Percentiles rank a stretch among this genome's conserved stretches.
Evolutionary conservation across 371 early-diverging fungal species (phyloP).

Genomic region (Saksenaea oblongispora): DNA sequence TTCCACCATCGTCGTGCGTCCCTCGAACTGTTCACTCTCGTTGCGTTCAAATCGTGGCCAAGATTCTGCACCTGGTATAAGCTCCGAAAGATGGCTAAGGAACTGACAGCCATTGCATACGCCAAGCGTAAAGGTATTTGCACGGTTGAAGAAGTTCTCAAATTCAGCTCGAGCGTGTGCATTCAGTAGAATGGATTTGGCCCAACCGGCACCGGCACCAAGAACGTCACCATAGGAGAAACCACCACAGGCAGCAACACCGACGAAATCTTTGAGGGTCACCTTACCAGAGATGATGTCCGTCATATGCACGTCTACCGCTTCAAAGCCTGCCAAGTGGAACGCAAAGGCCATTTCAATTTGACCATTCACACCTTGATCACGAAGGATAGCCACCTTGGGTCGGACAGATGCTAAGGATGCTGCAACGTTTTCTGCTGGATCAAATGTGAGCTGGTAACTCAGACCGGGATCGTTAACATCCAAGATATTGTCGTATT

Average conservation of each 20-base stretch:
- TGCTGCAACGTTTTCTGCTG: constrained; percentile 48
- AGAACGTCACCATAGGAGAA: constrained; percentile 98
- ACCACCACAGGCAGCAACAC: constrained; percentile 95
- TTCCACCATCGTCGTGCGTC: constrained; percentile 83
- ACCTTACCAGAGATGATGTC: constrained; percentile 82
- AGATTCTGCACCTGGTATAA: constrained; percentile 78
- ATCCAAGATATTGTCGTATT: constrained; percentile 74
- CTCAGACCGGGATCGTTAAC: constrained; percentile 75
- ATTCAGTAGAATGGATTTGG: constrained; percentile 84
- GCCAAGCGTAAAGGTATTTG: constrained; percentile 92
- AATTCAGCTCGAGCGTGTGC: constrained; percentile 74
- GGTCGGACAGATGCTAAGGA: constrained; percentile 50
- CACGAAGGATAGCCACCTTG: constrained; percentile 91
- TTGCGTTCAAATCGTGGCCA: constrained; percentile 95
- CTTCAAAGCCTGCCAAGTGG: constrained; percentile 87
- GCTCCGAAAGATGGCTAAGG: constrained; percentile 79
- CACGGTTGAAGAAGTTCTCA: constrained; percentile 64
- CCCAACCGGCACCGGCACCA: constrained; percentile 98
- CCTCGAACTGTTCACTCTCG: constrained; percentile 92
- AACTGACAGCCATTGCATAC: constrained; percentile 99
- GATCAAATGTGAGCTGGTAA: constrained; percentile 79
- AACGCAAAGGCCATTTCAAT: constrained; percentile 95
- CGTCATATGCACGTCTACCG: constrained; percentile 97
- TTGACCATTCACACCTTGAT: constrained; percentile 96
- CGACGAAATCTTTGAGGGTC: constrained; percentile 73